Conservation (phyloP, 1,139 yeast genomes). For the Casaregolazyma suthepensis region DNA sequence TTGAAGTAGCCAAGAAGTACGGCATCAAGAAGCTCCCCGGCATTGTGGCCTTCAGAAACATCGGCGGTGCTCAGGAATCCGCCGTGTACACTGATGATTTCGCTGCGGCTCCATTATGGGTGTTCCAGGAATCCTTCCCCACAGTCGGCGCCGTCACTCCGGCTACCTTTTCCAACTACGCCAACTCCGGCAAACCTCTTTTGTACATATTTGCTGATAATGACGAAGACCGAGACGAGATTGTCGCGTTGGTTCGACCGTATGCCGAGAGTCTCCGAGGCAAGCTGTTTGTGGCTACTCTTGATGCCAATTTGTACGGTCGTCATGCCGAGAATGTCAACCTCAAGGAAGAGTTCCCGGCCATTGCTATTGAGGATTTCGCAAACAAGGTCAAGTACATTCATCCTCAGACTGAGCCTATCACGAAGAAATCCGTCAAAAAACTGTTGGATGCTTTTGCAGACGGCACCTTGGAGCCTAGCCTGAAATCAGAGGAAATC, state of each 20-base stretch:
- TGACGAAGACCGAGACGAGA: conserved; percentile 58
- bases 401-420: conserved; percentile 43
- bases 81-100: conserved; percentile 32
- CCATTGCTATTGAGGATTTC: conserved; percentile 80
- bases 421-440: conserved; percentile 43
- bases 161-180: conserved; percentile 68
- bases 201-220: conserved; percentile 80
- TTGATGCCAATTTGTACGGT: conserved; percentile 77
- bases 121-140: conserved; percentile 70
- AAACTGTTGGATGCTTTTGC: conserved; percentile 59
- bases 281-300: conserved; percentile 76
- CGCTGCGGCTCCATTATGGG: conserved; percentile 45
- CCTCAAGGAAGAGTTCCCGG: conserved; percentile 82
- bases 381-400: conserved; percentile 62
- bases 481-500: conserved; percentile 77
- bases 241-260: conserved; percentile 47
- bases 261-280: conserved; percentile 77
- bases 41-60: conserved; percentile 43
- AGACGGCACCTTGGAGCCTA: conserved; percentile 62
- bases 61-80: conserved; percentile 38
- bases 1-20: conserved; percentile 42
- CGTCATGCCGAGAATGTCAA: conserved; percentile 85
- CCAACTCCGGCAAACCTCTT: conserved; percentile 67
- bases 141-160: conserved; percentile 88
- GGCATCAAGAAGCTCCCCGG: conserved; percentile 41